Base-by-base conservation (phyloP, 1,284 basidiomycete genomes). In the Fomes fomentarius region DNA sequence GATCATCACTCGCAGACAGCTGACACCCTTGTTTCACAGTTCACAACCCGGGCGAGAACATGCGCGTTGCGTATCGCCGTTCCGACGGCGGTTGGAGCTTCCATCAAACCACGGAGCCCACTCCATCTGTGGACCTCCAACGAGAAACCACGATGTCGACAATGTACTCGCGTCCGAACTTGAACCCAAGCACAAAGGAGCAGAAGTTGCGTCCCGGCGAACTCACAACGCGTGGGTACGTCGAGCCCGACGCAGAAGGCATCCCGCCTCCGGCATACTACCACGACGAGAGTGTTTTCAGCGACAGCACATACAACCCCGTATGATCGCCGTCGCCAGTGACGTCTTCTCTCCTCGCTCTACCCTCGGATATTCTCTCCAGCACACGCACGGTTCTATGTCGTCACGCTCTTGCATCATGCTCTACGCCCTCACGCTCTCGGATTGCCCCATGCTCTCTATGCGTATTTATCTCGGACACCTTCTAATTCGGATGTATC, bases 81-180 rank as follows among this genome's bases (percentile, higher is more conserved):
- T 60, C 63, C 2, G 67, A 70, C 47, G 70, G 70, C 31, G 67
- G 64, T 1, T 71, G 70, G 70, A 63, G 65, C n/a, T 71, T 71
- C 58, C 55, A 53, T 44, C 55, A 53, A 10, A 26, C 50, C 19
- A 38, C 43, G 22, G 52, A 45, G 34, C 49, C 58, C 10, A 28
- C 54, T 17, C 34, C 48, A 25, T 60, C 56, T 12, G 38, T 59
- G 44, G 57, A 63, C 42, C 50, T 57, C 31, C 25, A 54, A 4
- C 51, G 56, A 11, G 59, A 65, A 22, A 37, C 47, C 5, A 50
- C 62, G 28, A 51, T 38, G 39, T 31, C 45, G 12, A 59, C 60
- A 11, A 52, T 58, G 19, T 58, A 52, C 45, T 53, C 57, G 39
- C 54, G 57, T 24, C 41, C 56, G n/a, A 52, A 54, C 21, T 39